Percentiles rank a stretch among this genome's conserved stretches.
Evolutionary conservation across 768 basidiomycete genomes (phyloP).

Genomic region (Leucogyrophana mollusca): DNA sequence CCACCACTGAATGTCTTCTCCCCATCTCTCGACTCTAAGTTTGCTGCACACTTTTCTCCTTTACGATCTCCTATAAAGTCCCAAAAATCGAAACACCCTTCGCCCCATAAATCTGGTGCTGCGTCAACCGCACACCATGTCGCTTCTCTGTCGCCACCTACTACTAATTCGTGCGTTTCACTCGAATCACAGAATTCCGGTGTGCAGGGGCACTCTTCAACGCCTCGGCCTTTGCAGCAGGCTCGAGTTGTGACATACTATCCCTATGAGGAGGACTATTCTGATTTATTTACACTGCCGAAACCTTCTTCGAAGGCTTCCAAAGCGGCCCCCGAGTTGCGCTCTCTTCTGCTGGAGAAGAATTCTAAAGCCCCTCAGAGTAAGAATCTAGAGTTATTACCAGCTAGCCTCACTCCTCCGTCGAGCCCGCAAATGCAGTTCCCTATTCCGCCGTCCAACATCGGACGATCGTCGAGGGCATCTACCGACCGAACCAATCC

Average conservation of each 20-base stretch:
- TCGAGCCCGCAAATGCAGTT: slow-evolving; percentile 30
- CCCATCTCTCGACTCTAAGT: slow-evolving; percentile 48
- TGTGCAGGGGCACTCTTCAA: slow-evolving; percentile 41
- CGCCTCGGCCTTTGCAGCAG: slow-evolving; percentile 41
- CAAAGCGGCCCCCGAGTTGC: slow-evolving; percentile 13
- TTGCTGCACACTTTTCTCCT: slow-evolving; percentile 57
- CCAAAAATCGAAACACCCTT: slow-evolving; percentile 19
- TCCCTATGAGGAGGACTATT: slow-evolving; percentile 50
- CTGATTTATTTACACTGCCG: slow-evolving; percentile 51
- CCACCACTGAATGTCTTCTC: slow-evolving; percentile 28
- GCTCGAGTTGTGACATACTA: slow-evolving; percentile 26
- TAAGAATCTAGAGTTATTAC: slow-evolving; percentile 18
- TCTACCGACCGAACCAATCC: slow-evolving; percentile 31
- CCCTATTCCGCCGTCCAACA: slow-evolving; percentile 25
- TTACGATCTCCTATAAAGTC: slow-evolving; percentile 34
- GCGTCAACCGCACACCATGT: slow-evolving; percentile 16
- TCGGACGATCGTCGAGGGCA: slow-evolving; percentile 15
- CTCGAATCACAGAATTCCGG: slow-evolving; percentile 49
- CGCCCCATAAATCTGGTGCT: slow-evolving; percentile 26
- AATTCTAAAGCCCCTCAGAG: slow-evolving; percentile 11
- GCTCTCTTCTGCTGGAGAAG: not conserved
- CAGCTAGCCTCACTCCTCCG: slow-evolving; percentile 24
- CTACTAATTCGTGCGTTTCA: slow-evolving; percentile 37
- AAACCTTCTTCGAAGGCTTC: slow-evolving; percentile 14
- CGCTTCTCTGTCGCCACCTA: slow-evolving; percentile 30